A percentile compares a stretch with the other conserved stretches of the same genome.
Conservation (phyloP, 2,329 filamentous ascomycete species). For the Ophiognomonia clavigignenti-juglandacearum region DNA sequence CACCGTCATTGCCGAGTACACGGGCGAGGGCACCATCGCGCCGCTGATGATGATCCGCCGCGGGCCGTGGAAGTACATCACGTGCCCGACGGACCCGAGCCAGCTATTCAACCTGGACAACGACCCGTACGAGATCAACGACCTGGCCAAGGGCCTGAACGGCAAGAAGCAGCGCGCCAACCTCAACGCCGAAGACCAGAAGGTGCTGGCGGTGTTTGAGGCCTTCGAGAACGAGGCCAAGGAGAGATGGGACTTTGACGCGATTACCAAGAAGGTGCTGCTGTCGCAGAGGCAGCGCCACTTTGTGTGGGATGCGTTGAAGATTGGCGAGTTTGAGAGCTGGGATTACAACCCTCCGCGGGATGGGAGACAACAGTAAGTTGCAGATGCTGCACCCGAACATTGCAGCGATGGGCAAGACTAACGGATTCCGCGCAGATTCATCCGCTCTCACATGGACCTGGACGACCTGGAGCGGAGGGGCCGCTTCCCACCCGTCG, state of each 20-base stretch:
- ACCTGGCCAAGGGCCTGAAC: slow-evolving; percentile 51
- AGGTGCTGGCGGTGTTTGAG: slow-evolving; percentile 46
- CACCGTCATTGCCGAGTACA: slow-evolving; percentile 92
- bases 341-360: slow-evolving; percentile 83
- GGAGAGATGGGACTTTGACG: slow-evolving; percentile 74
- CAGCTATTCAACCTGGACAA: slow-evolving; percentile 75
- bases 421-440: slow-evolving; percentile 42
- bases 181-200: slow-evolving; percentile 39
- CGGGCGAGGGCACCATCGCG: slow-evolving; percentile 83
- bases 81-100: slow-evolving; percentile 75
- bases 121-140: slow-evolving; percentile 74
- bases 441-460: slow-evolving; percentile 79
- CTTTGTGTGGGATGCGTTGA: slow-evolving; percentile 75
- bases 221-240: slow-evolving; percentile 71
- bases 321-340: slow-evolving; percentile 67
- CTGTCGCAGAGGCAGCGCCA: slow-evolving; percentile 73
- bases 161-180: slow-evolving; percentile 29
- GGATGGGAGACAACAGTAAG: slow-evolving; percentile 62
- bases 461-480: slow-evolving; percentile 75
- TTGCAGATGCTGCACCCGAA: slow-evolving; percentile 11
- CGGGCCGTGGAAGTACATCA: slow-evolving; percentile 86
- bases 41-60: slow-evolving; percentile 93
- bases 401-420: neutral
- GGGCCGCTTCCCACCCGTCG: slow-evolving; percentile 66
- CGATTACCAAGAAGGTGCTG: slow-evolving; percentile 70